These are phyloP conservation scores for Asterionellopsis glacialis DNA, from an alignment of 108 stramenopile genomes.

Conservation along the genomic window DNA sequence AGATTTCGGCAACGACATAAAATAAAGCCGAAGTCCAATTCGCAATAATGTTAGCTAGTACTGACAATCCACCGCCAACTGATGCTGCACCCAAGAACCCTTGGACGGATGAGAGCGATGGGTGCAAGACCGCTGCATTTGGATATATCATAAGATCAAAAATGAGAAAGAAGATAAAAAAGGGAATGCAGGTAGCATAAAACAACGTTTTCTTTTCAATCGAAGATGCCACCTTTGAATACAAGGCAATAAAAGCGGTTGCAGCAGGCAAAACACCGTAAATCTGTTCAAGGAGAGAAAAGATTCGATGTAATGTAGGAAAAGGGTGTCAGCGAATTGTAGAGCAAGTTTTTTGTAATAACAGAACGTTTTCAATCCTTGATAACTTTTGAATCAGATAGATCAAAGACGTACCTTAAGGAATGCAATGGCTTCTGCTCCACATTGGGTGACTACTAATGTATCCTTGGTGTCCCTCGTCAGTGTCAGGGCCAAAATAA, in stretches of 20 bases:
- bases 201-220: slow-evolving; percentile 85
- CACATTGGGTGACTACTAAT: slow-evolving; percentile 93
- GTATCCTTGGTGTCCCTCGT: slow-evolving; percentile 96
- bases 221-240: slow-evolving; percentile 81
- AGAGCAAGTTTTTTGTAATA: not conserved
- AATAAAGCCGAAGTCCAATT: slow-evolving; percentile 93
- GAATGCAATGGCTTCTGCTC: slow-evolving; percentile 95
- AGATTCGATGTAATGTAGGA: not conserved
- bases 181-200: slow-evolving; percentile 88
- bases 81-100: slow-evolving; percentile 32
- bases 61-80: slow-evolving; percentile 50
- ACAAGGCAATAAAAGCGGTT: slow-evolving; percentile 77
- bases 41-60: slow-evolving; percentile 77
- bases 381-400: not conserved
- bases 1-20: slow-evolving; percentile 92
- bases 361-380: not conserved
- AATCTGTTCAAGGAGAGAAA: slow-evolving; percentile 47
- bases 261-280: slow-evolving; percentile 85
- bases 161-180: slow-evolving; percentile 87
- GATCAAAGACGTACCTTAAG: slow-evolving; percentile 52
- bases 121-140: slow-evolving; percentile 63
- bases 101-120: slow-evolving; percentile 55
- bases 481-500: slow-evolving; percentile 90
- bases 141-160: slow-evolving; percentile 89
- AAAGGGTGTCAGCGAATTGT: not conserved